Evolutionary conservation across 305 asterid species (phyloP).

Genomic region (Rubia tinctorum): DNA sequence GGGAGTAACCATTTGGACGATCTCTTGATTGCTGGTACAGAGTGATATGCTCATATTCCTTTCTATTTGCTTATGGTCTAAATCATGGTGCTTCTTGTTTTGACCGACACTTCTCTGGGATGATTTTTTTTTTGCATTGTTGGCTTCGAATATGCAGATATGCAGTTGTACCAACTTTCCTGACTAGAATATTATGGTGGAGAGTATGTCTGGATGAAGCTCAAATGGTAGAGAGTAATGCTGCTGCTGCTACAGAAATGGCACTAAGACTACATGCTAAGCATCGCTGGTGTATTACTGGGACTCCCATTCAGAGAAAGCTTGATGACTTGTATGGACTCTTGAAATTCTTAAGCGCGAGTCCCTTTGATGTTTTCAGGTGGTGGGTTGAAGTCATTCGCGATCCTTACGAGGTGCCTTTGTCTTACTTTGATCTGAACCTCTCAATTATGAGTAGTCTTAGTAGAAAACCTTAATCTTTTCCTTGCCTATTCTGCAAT

Average conservation of each 20-base stretch:
- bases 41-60: background rate
- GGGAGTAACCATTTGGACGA: no score
- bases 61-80: background rate
- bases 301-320: conserved; percentile 95
- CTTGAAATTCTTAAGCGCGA: conserved; percentile 73
- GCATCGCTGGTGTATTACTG: conserved; percentile 96
- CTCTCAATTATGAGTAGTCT: background rate
- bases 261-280: conserved; percentile 83
- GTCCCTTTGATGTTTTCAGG: conserved; percentile 76
- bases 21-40: no score
- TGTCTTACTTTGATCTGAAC: conserved; percentile 14
- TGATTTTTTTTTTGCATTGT: background rate
- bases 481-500: background rate
- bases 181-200: conserved; percentile 98
- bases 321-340: conserved; percentile 96
- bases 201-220: conserved; percentile 99
- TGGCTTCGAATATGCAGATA: conserved; percentile 52
- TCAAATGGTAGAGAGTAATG: conserved; percentile 98
- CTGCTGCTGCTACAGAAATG: conserved; percentile 91
- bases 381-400: conserved; percentile 97
- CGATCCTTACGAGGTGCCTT: conserved; percentile 85
- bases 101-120: background rate
- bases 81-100: background rate
- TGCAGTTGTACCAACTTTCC: conserved; percentile 86
- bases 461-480: background rate